phyloP scores from a whole-genome alignment of 805 yeast species.

The Lachancea sp. region DNA sequence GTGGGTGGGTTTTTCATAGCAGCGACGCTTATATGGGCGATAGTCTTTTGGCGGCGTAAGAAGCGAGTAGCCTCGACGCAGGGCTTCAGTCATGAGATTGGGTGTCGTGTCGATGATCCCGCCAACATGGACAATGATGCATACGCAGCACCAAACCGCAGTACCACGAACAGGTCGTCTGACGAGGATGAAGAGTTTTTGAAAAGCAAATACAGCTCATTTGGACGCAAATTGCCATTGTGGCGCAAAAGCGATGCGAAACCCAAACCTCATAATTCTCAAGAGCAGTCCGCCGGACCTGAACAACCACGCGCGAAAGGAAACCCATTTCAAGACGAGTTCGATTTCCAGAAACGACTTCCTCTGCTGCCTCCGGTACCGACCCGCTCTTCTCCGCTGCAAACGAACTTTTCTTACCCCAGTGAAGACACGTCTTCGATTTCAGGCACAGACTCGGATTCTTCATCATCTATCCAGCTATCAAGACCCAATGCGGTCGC shows the following conservation, averaged over 20 bases:
- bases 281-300: constrained; percentile 2
- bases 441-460: constrained; percentile 1
- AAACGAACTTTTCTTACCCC: not conserved
- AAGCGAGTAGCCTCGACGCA: constrained; percentile 3
- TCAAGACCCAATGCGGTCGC: constrained; percentile 4
- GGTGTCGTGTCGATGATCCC: constrained; percentile 16
- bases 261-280: not conserved
- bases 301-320: constrained; percentile 6
- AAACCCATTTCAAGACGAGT: constrained; percentile 26
- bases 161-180: not conserved
- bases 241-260: constrained; percentile 1
- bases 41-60: constrained; percentile 14
- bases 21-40: constrained; percentile 17
- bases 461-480: constrained; percentile 6
- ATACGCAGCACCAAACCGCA: not conserved
- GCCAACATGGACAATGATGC: not conserved
- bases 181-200: constrained; percentile 8
- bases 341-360: constrained; percentile 18
- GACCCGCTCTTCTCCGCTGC: constrained; percentile 6
- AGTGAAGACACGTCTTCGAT: constrained; percentile 2
- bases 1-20: constrained; percentile 24
- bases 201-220: constrained; percentile 6
- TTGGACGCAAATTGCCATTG: constrained; percentile 7
- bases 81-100: constrained; percentile 20
- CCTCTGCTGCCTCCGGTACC: constrained; percentile 18